Evolutionary conservation across 2,329 filamentous ascomycete genomes (phyloP).

Genomic region (Penicillium oxalicum): DNA sequence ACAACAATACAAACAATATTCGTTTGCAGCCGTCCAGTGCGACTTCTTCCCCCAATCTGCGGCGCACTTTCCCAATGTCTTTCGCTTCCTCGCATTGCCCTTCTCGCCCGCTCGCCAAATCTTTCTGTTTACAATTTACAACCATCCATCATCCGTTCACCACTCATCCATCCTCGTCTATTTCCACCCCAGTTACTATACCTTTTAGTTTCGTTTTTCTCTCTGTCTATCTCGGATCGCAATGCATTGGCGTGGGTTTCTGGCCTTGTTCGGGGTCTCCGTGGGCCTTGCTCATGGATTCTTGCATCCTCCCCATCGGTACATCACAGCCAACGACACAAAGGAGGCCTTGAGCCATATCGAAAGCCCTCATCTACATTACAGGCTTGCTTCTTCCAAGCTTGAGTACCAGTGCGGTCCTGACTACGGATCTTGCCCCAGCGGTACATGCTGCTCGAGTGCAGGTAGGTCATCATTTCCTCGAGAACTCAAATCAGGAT

Average conservation of each 20-base stretch:
- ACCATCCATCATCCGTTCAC: background rate
- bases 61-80: too few species aligned
- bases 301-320: background rate
- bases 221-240: slow-evolving; percentile 7
- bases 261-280: slow-evolving; percentile 11
- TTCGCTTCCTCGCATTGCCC: background rate
- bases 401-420: slow-evolving; percentile 31
- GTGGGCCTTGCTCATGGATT: slow-evolving; percentile 8
- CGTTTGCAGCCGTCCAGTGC: too few species aligned
- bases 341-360: background rate
- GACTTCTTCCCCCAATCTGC: too few species aligned
- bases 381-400: slow-evolving; percentile 12
- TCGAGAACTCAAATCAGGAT: background rate
- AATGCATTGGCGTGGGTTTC: slow-evolving; percentile 20
- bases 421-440: slow-evolving; percentile 28
- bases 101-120: background rate
- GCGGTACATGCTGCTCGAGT: slow-evolving; percentile 35
- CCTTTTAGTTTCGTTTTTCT: slow-evolving; percentile 16
- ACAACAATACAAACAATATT: too few species aligned
- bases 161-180: slow-evolving; percentile 1
- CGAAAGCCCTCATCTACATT: slow-evolving; percentile 6
- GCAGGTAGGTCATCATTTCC: slow-evolving; percentile 24
- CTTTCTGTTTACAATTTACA: background rate
- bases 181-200: slow-evolving; percentile 17
- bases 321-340: background rate